Evolutionary conservation across 257 asterid genomes (phyloP).

Genomic region (Solanum medicagineum): DNA sequence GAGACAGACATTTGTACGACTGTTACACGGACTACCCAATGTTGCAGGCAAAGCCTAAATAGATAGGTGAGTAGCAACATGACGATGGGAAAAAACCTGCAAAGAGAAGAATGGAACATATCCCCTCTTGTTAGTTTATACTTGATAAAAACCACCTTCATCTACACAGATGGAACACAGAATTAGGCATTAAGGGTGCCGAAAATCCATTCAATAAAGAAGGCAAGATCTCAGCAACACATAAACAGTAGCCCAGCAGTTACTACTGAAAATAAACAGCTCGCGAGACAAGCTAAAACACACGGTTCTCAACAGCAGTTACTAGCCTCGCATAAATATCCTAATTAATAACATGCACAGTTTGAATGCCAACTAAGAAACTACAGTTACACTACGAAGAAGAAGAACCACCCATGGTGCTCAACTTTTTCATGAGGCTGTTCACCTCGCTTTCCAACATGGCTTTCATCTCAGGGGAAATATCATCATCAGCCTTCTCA

Average conservation of each 20-base stretch:
- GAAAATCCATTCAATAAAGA: background rate
- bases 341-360: background rate
- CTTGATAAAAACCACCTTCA: background rate
- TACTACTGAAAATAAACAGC: background rate
- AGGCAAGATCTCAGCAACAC: background rate
- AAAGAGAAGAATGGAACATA: background rate
- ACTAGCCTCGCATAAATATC: background rate
- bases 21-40: background rate
- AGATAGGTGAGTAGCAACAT: background rate
- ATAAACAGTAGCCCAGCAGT: background rate
- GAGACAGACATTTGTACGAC: background rate
- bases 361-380: background rate
- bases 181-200: background rate
- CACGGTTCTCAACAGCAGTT: background rate
- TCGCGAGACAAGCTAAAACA: background rate
- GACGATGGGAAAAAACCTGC: background rate
- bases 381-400: constrained; percentile 8
- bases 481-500: constrained; percentile 53
- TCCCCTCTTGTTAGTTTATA: background rate
- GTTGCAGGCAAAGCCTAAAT: background rate
- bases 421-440: constrained; percentile 38
- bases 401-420: constrained; percentile 31
- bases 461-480: constrained; percentile 44
- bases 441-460: constrained; percentile 63
- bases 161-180: background rate